Percentiles rank a stretch among this genome's conserved stretches.
phyloP scores from a whole-genome alignment of 1,139 yeast species.

The Arxiozyma slooffiae region DNA sequence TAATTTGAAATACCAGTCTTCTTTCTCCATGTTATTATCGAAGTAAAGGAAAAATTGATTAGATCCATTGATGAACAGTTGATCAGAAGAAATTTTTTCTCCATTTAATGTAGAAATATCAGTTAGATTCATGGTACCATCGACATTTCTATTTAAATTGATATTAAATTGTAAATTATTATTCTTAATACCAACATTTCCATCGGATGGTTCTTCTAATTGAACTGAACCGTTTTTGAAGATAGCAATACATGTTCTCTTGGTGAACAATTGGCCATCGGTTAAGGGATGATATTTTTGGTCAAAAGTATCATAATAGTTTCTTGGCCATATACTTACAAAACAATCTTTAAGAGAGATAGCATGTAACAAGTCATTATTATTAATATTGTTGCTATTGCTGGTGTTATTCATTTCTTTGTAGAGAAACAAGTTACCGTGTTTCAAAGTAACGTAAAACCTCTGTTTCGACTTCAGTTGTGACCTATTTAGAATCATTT shows the following conservation, averaged over 20 bases:
- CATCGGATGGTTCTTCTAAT: neutral
- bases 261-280: conserved; percentile 73
- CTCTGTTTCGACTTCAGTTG: conserved; percentile 42
- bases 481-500: conserved; percentile 16
- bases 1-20: conserved; percentile 83
- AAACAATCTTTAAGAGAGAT: conserved; percentile 63
- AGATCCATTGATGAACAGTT: conserved; percentile 7
- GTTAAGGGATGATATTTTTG: conserved; percentile 30
- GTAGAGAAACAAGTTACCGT: conserved; percentile 78
- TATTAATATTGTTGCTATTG: conserved; percentile 28
- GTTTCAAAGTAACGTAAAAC: conserved; percentile 61
- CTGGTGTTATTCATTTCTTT: conserved; percentile 34
- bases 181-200: neutral
- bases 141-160: neutral
- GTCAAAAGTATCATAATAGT: conserved; percentile 13
- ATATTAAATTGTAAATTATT: conserved; percentile 1
- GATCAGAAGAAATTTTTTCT: conserved; percentile 2
- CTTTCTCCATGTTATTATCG: conserved; percentile 72
- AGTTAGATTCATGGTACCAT: neutral
- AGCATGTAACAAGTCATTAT: conserved; percentile 61
- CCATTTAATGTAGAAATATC: neutral
- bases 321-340: conserved; percentile 80
- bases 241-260: conserved; percentile 68
- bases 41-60: conserved; percentile 55
- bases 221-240: conserved; percentile 34